Conservation (phyloP, 2,329 filamentous ascomycete species). For the Thelonectria blattea region DNA sequence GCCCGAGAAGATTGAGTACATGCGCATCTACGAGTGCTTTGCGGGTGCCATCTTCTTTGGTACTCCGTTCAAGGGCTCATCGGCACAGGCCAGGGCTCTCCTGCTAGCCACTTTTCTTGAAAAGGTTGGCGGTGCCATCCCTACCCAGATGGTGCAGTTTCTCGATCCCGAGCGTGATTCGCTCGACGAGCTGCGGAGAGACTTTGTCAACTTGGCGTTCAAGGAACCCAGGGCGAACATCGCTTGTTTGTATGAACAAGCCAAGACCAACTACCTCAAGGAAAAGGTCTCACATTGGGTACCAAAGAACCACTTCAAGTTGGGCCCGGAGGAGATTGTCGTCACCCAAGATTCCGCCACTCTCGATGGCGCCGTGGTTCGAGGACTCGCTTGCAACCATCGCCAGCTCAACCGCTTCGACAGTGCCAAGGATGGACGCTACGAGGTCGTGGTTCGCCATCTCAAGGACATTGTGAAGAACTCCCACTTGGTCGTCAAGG, state of each 20-base stretch:
- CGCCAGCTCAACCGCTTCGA: constrained; percentile 19
- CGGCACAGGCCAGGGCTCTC: constrained; percentile 12
- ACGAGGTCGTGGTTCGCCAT: constrained; percentile 5
- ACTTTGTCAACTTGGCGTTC: constrained; percentile 14
- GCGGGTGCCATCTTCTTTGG: constrained; percentile 18
- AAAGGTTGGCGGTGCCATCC: constrained; percentile 13
- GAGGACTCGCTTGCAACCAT: constrained; percentile 15
- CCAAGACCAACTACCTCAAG: constrained; percentile 17
- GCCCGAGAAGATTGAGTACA: constrained; percentile 15
- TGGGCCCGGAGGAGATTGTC: constrained; percentile 19
- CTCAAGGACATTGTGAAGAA: constrained; percentile 17
- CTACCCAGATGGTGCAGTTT: constrained; percentile 15
- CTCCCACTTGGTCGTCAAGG: constrained; percentile 11
- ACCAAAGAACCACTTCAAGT: constrained; percentile 11
- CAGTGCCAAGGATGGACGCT: constrained; percentile 14
- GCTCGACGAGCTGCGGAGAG: constrained; percentile 11
- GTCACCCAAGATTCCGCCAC: constrained; percentile 12
- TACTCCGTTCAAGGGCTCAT: constrained; percentile 14
- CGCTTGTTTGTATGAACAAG: constrained; percentile 13
- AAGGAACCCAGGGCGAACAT: constrained; percentile 13
- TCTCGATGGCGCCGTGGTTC: constrained; percentile 3
- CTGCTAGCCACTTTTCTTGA: constrained; percentile 13
- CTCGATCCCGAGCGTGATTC: constrained; percentile 12
- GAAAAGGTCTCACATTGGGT: constrained; percentile 13
- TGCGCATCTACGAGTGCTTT: constrained; percentile 18